Evolutionary conservation across 768 basidiomycete genomes (phyloP).

Genomic region (Paxillus ammoniavirescens): DNA sequence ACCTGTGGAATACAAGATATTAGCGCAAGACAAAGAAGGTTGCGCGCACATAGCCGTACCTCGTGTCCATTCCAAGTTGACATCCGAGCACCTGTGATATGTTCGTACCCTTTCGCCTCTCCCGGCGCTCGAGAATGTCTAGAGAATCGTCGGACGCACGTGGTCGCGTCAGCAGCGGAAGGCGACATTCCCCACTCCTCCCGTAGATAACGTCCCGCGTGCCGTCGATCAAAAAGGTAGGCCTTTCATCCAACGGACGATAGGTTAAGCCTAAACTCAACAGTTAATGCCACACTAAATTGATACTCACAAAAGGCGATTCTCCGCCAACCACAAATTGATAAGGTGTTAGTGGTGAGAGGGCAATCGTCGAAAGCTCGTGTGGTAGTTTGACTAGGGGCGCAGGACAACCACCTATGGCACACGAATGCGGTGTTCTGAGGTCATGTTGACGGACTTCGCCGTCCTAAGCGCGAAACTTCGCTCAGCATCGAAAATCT

Average conservation of each 20-base stretch:
- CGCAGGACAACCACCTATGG: conserved; percentile 54
- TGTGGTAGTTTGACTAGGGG: conserved; percentile 66
- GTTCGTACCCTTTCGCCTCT: conserved; percentile 44
- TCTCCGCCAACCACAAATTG: conserved; percentile 86
- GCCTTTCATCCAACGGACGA: conserved; percentile 11
- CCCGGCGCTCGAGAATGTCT: conserved; percentile 37
- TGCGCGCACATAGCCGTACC: conserved; percentile 36
- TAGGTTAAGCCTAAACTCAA: neutral
- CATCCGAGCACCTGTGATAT: conserved; percentile 77
- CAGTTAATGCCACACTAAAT: neutral
- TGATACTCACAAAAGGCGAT: conserved; percentile 62
- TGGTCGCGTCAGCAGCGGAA: conserved; percentile 51
- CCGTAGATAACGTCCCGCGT: conserved; percentile 55
- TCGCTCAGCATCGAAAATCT: conserved; percentile 13
- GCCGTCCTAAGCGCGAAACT: conserved; percentile 60
- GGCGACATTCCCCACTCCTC: conserved; percentile 71
- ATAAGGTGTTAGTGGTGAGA: conserved; percentile 78
- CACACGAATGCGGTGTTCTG: conserved; percentile 66
- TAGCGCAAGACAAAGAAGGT: conserved; percentile 4
- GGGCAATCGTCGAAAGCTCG: conserved; percentile 68
- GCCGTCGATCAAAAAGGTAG: conserved; percentile 75
- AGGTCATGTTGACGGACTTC: conserved; percentile 87
- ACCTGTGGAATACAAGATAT: conserved; percentile 40
- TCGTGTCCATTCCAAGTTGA: conserved; percentile 72
- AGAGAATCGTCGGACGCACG: conserved; percentile 82